Evolutionary conservation across 2,329 filamentous ascomycete genomes (phyloP).

Genomic region (Scytalidium sp.): DNA sequence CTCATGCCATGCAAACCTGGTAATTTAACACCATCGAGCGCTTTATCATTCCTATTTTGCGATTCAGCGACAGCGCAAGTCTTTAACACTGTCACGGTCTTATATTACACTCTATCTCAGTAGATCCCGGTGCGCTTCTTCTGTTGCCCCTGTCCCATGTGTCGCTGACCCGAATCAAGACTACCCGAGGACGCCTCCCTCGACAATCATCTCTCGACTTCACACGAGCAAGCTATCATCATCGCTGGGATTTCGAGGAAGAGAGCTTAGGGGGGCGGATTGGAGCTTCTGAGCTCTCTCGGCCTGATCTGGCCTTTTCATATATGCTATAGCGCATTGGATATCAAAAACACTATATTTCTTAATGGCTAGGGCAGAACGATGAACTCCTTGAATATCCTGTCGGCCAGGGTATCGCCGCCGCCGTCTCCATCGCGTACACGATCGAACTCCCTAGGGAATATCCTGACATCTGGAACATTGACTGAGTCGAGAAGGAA

Average conservation of each 20-base stretch:
- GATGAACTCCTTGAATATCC: constrained; percentile 97
- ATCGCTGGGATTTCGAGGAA: background rate
- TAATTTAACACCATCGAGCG: background rate
- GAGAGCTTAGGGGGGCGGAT: background rate
- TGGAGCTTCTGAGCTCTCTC: background rate
- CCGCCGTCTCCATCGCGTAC: constrained; percentile 53
- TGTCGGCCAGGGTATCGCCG: constrained; percentile 77
- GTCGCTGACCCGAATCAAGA: background rate
- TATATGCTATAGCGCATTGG: background rate
- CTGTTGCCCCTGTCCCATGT: background rate
- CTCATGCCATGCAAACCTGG: background rate
- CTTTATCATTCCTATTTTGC: background rate
- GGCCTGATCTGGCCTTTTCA: background rate
- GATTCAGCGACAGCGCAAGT: background rate
- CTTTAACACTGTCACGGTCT: background rate
- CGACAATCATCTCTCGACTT: too few relatives aligned
- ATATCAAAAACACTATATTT: constrained; percentile 5
- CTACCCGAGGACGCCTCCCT: background rate
- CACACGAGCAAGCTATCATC: too few relatives aligned
- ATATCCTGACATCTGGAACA: constrained; percentile 20
- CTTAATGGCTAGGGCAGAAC: constrained; percentile 54
- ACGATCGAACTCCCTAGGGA: constrained; percentile 59
- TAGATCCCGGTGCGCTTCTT: background rate
- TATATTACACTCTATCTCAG: background rate
- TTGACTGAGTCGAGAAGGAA: constrained; percentile 22